Conservation (phyloP, 495 filamentous ascomycete species). For the Chaetomium fimeti region DNA sequence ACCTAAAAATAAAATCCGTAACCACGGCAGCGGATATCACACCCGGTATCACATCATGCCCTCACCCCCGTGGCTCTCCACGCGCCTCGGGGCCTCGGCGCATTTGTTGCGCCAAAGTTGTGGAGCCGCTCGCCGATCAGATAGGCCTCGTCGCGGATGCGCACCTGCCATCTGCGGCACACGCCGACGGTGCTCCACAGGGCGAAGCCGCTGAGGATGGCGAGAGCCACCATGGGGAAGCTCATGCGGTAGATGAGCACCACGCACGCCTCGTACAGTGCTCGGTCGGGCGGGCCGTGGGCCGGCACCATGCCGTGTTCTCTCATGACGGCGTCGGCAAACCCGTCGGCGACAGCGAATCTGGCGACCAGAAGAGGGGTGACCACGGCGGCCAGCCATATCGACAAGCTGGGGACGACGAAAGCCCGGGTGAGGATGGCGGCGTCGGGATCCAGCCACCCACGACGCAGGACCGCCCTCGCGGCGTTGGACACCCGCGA, state of each 20-base stretch:
- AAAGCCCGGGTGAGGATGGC: conserved; percentile 77
- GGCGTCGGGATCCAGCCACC: conserved; percentile 79
- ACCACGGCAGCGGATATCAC: background rate
- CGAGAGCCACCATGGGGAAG: conserved; percentile 60
- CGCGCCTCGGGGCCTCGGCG: conserved; percentile 23
- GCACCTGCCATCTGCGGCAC: conserved; percentile 73
- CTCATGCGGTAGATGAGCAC: conserved; percentile 67
- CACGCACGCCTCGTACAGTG: conserved; percentile 46
- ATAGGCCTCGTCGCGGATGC: conserved; percentile 91
- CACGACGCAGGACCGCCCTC: conserved; percentile 69
- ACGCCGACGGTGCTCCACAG: conserved; percentile 56
- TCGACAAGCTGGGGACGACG: conserved; percentile 65
- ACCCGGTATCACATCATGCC: conserved; percentile 20
- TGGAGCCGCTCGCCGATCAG: conserved; percentile 91
- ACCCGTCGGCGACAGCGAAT: conserved; percentile 28
- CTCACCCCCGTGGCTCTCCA: conserved; percentile 37
- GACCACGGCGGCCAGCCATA: conserved; percentile 58
- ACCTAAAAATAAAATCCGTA: background rate
- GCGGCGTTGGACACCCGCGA: conserved; percentile 73
- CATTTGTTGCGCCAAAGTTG: conserved; percentile 72
- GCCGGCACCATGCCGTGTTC: conserved; percentile 26
- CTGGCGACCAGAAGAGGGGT: conserved; percentile 50
- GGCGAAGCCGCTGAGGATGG: conserved; percentile 37
- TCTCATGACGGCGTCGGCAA: conserved; percentile 11
- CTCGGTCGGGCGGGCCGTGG: conserved; percentile 27